A percentile compares a stretch with the other conserved stretches of the same genome.
Conservation (phyloP, 2,329 filamentous ascomycete genomes). For the Calonectria henricotiae region DNA sequence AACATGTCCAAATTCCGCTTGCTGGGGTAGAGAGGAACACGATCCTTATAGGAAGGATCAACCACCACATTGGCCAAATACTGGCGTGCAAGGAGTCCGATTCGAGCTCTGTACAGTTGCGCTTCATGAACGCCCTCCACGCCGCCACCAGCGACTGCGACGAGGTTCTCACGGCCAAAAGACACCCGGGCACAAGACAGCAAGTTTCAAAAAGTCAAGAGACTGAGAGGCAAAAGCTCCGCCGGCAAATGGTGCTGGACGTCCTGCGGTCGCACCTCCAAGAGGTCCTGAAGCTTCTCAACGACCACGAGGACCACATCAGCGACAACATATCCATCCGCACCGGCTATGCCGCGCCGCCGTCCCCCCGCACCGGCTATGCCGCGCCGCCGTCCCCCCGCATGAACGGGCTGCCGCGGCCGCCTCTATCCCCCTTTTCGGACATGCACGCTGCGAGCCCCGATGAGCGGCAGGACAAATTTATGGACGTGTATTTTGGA, state of each 20-base stretch:
- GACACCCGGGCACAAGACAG: background rate
- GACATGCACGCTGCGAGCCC: constrained; percentile 66
- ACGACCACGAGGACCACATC: constrained; percentile 57
- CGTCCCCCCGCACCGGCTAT: too few species aligned
- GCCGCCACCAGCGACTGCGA: constrained; percentile 62
- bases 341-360: constrained; percentile 42
- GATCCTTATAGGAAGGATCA: constrained; percentile 49
- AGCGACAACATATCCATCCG: constrained; percentile 49
- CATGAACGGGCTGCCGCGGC: constrained; percentile 15
- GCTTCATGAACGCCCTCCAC: constrained; percentile 60
- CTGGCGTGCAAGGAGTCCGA: constrained; percentile 41
- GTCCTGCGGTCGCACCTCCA: constrained; percentile 69
- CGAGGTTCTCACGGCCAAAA: constrained; percentile 60
- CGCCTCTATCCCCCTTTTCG: constrained; percentile 57
- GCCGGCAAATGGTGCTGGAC: constrained; percentile 61
- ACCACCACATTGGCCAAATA: constrained; percentile 50
- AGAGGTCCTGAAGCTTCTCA: constrained; percentile 65
- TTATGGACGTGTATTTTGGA: constrained; percentile 71
- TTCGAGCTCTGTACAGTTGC: constrained; percentile 49
- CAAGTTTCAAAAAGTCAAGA: constrained; percentile 38
- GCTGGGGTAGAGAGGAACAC: constrained; percentile 42
- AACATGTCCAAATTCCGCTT: constrained; percentile 51
- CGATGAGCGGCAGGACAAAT: constrained; percentile 65
- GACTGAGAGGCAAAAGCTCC: constrained; percentile 45
- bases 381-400: constrained; percentile 37